phyloP scores from a whole-genome alignment of 2,329 filamentous ascomycete species.

The Didymella pinodella region DNA sequence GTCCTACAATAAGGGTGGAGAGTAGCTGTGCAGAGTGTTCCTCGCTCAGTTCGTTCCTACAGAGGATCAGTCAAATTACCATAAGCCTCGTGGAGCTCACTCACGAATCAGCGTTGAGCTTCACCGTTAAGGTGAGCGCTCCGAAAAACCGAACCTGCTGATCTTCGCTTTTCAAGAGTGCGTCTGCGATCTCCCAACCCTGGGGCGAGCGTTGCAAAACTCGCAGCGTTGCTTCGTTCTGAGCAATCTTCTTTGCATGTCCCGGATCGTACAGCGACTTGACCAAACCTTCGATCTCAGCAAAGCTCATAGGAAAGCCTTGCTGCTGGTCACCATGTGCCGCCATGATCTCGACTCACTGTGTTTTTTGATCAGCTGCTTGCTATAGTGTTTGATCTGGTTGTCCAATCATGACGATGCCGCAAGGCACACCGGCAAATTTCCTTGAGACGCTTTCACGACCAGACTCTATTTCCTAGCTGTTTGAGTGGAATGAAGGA shows the following conservation, averaged over 20 bases:
- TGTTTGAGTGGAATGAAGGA: neutral
- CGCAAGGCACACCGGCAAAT: neutral
- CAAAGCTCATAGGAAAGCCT: constrained; percentile 40
- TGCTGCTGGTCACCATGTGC: constrained; percentile 18
- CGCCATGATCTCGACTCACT: constrained; percentile 16
- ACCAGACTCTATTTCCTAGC: neutral
- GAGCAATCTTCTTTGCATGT: constrained; percentile 54
- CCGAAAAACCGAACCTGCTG: constrained; percentile 89
- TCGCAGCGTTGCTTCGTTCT: constrained; percentile 78
- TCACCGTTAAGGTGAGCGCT: constrained; percentile 90
- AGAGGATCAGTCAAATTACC: constrained; percentile 14
- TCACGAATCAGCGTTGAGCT: constrained; percentile 89
- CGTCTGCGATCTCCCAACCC: constrained; percentile 86
- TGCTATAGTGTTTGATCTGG: neutral
- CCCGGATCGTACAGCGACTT: constrained; percentile 60
- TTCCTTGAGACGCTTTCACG: neutral
- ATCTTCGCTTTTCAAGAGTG: constrained; percentile 72
- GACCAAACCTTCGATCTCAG: constrained; percentile 56
- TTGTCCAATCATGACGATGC: neutral
- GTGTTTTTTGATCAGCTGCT: neutral
- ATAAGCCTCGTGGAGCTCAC: constrained; percentile 29
- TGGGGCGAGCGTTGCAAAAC: constrained; percentile 78
- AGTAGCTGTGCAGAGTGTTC: constrained; percentile 48
- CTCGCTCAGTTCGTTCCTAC: constrained; percentile 42
- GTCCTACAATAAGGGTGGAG: constrained; percentile 46